A percentile compares a stretch with the other conserved stretches of the same genome.
phyloP scores from a whole-genome alignment of 2,329 filamentous ascomycete species.

The Trichoderma endophyticum region DNA sequence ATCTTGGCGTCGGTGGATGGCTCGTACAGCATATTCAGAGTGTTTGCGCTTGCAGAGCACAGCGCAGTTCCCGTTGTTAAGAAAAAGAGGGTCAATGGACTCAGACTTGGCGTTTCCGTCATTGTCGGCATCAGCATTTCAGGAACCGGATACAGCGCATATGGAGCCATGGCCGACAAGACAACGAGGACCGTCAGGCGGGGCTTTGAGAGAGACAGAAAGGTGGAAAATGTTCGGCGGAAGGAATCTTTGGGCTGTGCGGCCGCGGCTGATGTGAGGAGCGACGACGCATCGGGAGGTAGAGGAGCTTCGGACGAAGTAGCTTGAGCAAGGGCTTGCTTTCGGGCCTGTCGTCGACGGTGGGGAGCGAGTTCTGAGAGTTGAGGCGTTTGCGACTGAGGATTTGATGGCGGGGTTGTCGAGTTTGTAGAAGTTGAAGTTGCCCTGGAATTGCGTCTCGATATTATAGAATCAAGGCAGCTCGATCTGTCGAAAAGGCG shows the following conservation, averaged over 20 bases:
- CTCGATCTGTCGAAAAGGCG: conserved; percentile 35
- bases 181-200: conserved; percentile 89
- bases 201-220: conserved; percentile 91
- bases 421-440: conserved; percentile 27
- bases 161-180: conserved; percentile 84
- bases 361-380: conserved; percentile 33
- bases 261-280: conserved; percentile 52
- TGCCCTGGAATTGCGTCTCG: conserved; percentile 27
- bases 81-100: conserved; percentile 86
- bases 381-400: conserved; percentile 23
- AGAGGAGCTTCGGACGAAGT: conserved; percentile 31
- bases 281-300: conserved; percentile 52
- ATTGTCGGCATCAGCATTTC: conserved; percentile 71
- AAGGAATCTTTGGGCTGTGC: conserved; percentile 49
- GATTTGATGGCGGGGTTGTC: conserved; percentile 20
- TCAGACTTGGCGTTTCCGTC: conserved; percentile 72
- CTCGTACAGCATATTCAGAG: conserved; percentile 97
- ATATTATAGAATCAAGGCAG: conserved; percentile 36
- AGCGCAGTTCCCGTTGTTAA: conserved; percentile 85
- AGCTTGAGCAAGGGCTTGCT: conserved; percentile 22
- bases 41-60: conserved; percentile 86
- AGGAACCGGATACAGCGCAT: conserved; percentile 89
- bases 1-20: conserved; percentile 86
- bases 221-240: conserved; percentile 70
- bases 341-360: conserved; percentile 34